phyloP scores from a whole-genome alignment of 768 basidiomycete genomes.

The Tremella mesenterica region DNA sequence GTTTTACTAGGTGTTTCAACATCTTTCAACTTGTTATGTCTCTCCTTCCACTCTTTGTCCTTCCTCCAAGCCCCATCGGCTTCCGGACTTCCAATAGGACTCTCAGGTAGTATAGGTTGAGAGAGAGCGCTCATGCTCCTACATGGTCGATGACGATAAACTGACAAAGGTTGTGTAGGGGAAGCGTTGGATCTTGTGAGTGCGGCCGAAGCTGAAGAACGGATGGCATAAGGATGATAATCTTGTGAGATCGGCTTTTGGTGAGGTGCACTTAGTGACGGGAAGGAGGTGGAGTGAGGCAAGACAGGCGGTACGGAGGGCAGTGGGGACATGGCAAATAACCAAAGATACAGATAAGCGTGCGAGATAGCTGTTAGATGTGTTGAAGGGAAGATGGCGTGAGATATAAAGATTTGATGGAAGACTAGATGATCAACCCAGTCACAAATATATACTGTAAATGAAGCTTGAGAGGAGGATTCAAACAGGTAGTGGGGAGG shows the following conservation, averaged over 20 bases:
- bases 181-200: constrained; percentile 35
- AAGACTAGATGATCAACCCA: too few relatives aligned
- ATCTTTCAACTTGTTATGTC: neutral
- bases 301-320: constrained; percentile 1
- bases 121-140: constrained; percentile 19
- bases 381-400: too few relatives aligned
- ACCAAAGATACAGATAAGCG: too few relatives aligned
- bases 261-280: constrained; percentile 6
- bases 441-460: too few relatives aligned
- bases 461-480: too few relatives aligned
- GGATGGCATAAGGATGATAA: constrained; percentile 38
- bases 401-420: too few relatives aligned
- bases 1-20: neutral
- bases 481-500: too few relatives aligned
- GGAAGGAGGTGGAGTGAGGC: constrained; percentile 6
- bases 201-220: constrained; percentile 29
- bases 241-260: constrained; percentile 13
- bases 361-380: too few relatives aligned
- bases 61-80: neutral
- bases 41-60: neutral
- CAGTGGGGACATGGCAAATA: neutral
- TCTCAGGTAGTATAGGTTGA: neutral
- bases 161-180: constrained; percentile 20
- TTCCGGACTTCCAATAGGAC: neutral
- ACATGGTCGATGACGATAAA: constrained; percentile 19